Base-by-base conservation (phyloP, 164 flowering plant genomes). In the Akebia trifoliata region DNA sequence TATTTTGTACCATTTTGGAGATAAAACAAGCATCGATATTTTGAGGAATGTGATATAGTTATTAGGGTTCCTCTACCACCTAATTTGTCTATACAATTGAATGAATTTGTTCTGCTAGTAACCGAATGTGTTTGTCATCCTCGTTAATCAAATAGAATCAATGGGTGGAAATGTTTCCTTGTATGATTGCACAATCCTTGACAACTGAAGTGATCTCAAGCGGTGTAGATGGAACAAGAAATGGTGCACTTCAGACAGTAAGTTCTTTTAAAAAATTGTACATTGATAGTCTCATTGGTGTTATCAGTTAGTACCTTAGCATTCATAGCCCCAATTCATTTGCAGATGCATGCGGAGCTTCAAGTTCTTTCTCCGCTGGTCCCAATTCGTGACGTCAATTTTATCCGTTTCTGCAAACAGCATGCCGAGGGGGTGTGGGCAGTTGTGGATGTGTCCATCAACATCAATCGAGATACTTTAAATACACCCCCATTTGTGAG, bases 351-450 rank as follows among this genome's bases (percentile, higher is more conserved):
- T 34, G 94, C 92, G 0, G 98, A 87, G 64, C 81, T 93, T 3
- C 98, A 87, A 76, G 90, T 93, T 24, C 81, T 93, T n/a, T 93
- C 98, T 1, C 98, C 98, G 3, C 60, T 93, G 57, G 98, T 93
- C 8, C 98, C 97, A 1, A 84, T 85, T 34, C 77, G 98, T 0
- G 90, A 84, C 65, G 90, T 87, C 18, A 81, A 78, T 56, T 87
- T 89, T 68, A 78, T 93, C 3, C 72, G 98, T 6, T 93, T 93
- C 72, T 93, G 98, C 79, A 93, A 87, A 81, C 98, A 93, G 68
- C 95, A 82, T 25, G 97, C 97, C 0, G 98, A 89, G 50, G 98
- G 96, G 2, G 85, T 90, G 36, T 93, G 98, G 98, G 98, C 97
- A n/a, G 92, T 93, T 24, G 98, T 93, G 0, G 98, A 93, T 69